A percentile compares a stretch with the other conserved stretches of the same genome.
These are phyloP conservation scores for Cotoneaster glaucophyllus DNA, from an alignment of 306 rosid species.

Conservation along the genomic window DNA sequence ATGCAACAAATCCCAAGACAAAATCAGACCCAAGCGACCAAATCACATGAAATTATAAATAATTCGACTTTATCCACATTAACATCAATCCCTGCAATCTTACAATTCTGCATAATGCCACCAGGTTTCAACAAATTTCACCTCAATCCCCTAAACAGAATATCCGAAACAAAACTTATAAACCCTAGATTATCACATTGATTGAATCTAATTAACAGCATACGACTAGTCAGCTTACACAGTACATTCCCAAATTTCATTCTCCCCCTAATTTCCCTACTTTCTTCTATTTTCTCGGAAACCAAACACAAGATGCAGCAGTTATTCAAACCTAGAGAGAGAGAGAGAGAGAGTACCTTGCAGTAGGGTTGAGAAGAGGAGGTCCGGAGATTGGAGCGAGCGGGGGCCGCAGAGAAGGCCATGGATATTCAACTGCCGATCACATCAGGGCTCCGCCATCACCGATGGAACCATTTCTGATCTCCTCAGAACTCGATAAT, in stretches of 20 bases:
- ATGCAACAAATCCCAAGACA: not conserved
- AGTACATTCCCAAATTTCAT: not conserved
- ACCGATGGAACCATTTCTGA: not conserved
- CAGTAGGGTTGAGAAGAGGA: slow-evolving; percentile 34
- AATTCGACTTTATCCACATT: not conserved
- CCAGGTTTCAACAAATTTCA: not conserved
- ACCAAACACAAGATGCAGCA: not conserved
- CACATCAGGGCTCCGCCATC: slow-evolving; percentile 19
- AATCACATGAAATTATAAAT: not conserved
- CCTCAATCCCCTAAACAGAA: not conserved
- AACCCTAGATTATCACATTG: not conserved
- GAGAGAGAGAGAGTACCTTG: slow-evolving; percentile 26
- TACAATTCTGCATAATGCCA: not conserved
- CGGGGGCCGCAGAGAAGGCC: slow-evolving; percentile 50
- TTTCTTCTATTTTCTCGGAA: not conserved
- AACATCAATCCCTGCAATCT: not conserved
- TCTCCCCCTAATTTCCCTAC: not conserved
- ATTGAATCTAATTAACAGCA: not conserved
- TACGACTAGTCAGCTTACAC: not conserved
- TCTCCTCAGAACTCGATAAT: not conserved
- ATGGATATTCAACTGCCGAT: slow-evolving; percentile 22
- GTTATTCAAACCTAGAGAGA: not conserved
- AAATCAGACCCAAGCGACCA: not conserved
- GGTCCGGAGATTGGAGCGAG: slow-evolving; percentile 31
- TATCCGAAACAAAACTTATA: not conserved